Evolutionary conservation across 2,329 filamentous ascomycete species (phyloP).

Genomic region (Botrytis elliptica): DNA sequence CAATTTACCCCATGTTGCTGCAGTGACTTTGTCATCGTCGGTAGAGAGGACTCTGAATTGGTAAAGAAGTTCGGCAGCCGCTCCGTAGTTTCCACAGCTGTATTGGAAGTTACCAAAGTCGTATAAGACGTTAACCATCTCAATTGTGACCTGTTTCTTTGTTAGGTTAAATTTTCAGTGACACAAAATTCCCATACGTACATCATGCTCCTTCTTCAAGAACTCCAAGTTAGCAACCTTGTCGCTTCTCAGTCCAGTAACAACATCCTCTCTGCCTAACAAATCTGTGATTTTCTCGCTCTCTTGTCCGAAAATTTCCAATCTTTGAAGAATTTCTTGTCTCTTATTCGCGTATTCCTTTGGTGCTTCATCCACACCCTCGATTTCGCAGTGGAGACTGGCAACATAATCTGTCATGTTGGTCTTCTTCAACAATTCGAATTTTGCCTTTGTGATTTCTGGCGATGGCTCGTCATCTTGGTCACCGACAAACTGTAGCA

Average conservation of each 20-base stretch:
- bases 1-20: slow-evolving; percentile 96
- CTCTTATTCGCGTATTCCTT: slow-evolving; percentile 86
- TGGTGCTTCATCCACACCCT: slow-evolving; percentile 74
- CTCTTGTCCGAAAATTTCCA: slow-evolving; percentile 82
- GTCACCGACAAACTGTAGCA: slow-evolving; percentile 86
- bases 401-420: slow-evolving; percentile 99
- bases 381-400: slow-evolving; percentile 84
- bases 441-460: slow-evolving; percentile 83
- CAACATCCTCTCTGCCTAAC: slow-evolving; percentile 83
- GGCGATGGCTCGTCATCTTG: slow-evolving; percentile 73
- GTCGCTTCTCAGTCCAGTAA: slow-evolving; percentile 87
- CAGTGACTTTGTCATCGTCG: slow-evolving; percentile 95
- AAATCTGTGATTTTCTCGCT: slow-evolving; percentile 86
- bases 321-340: slow-evolving; percentile 78
- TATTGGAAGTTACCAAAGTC: slow-evolving; percentile 98
- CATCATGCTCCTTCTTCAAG: slow-evolving; percentile 92
- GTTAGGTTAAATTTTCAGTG: slow-evolving; percentile 24
- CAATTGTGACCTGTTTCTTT: slow-evolving; percentile 67
- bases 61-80: slow-evolving; percentile 89
- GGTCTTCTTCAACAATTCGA: slow-evolving; percentile 90
- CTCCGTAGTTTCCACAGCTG: slow-evolving; percentile 90
- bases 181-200: slow-evolving; percentile 45
- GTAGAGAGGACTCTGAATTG: slow-evolving; percentile 97
- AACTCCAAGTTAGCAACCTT: slow-evolving; percentile 99
- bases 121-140: slow-evolving; percentile 95